phyloP scores from a whole-genome alignment of 2,329 filamentous ascomycete species.

The Plenodomus lindquistii region DNA sequence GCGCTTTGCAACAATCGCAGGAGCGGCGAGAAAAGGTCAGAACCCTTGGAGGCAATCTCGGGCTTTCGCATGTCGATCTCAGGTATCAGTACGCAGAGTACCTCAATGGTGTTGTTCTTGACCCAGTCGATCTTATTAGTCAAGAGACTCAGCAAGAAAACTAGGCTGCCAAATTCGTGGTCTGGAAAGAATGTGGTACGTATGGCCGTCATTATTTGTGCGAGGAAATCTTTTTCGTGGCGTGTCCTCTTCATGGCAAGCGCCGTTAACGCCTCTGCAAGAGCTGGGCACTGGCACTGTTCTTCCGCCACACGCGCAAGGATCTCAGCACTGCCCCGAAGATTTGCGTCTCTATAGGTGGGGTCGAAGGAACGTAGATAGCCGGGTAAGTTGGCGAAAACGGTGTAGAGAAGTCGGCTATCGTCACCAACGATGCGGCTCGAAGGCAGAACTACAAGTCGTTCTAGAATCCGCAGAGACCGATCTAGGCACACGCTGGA shows the following conservation, averaged over 20 bases:
- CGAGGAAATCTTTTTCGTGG: constrained; percentile 74
- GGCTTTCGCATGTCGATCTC: constrained; percentile 91
- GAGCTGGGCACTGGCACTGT: constrained; percentile 66
- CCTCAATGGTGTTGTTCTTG: constrained; percentile 88
- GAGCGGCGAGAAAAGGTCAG: constrained; percentile 91
- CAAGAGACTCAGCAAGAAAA: constrained; percentile 87
- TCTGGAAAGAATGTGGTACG: constrained; percentile 78
- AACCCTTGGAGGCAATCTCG: constrained; percentile 87
- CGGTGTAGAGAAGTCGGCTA: constrained; percentile 77
- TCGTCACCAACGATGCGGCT: constrained; percentile 82
- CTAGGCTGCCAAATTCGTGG: constrained; percentile 81
- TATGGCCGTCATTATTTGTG: constrained; percentile 73
- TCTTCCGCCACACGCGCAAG: constrained; percentile 77
- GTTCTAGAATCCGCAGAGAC: constrained; percentile 77
- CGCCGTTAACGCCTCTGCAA: constrained; percentile 70
- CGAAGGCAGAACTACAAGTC: constrained; percentile 75
- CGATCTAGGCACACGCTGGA: constrained; percentile 81
- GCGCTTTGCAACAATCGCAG: constrained; percentile 88
- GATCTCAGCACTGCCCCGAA: constrained; percentile 65
- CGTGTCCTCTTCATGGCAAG: constrained; percentile 71
- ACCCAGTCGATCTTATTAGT: constrained; percentile 90
- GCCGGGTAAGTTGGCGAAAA: constrained; percentile 89
- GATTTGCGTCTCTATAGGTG: constrained; percentile 52
- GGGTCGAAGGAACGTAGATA: constrained; percentile 81
- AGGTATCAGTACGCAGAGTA: constrained; percentile 81